Evolutionary conservation across 345 rosid genomes (phyloP), one percentile per base, ranked within the genome.

Genomic region (Carallia pectinifolia): DNA sequence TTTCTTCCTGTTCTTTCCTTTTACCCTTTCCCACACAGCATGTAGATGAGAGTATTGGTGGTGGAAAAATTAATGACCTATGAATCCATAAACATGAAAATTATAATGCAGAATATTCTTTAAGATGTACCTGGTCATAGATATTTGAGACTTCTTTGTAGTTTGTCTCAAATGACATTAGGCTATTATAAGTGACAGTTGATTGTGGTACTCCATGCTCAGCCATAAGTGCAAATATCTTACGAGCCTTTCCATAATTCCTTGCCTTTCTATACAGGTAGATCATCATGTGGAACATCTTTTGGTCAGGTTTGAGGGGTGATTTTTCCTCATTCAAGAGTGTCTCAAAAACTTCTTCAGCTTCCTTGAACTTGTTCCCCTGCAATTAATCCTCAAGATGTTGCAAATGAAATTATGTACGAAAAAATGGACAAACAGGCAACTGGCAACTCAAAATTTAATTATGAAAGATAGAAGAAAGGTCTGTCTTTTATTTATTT

Each of bases 61-160:
- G 4, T 44, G 50, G 17, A 10, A 44, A 44, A 44, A 44, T 12
- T 12, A 44, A 44, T 10, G 50, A 16, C 50, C 12, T 44, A 44
- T 44, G 50, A 44, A 12, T 55, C 60, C 27, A 12, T 23, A 8
- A 23, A 55, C 8, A 55, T 27, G 33, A 55, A 17, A 23, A 63
- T 61, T 40, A 61, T 23, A 33, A 10, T 70, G 18, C 15, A 62
- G 10, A 44, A 53, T 19, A 27, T 64, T 8, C 29, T 36, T 18
- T 6, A 37, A 62, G 47, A 17, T 59, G 68, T 79, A 95, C 99
- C 96, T 91, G 93, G 79, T 92, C 96, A 85, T 90, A 95, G 79
- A 91, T 92, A 78, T 84, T 86, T 40, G 99, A 95, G 73, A 92
- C 99, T 83, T 95, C 99, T 87, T 95, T 95, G 77, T 90, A 95